Base-by-base conservation (phyloP, 2,329 filamentous ascomycete genomes). In the Epichloe sibirici region DNA sequence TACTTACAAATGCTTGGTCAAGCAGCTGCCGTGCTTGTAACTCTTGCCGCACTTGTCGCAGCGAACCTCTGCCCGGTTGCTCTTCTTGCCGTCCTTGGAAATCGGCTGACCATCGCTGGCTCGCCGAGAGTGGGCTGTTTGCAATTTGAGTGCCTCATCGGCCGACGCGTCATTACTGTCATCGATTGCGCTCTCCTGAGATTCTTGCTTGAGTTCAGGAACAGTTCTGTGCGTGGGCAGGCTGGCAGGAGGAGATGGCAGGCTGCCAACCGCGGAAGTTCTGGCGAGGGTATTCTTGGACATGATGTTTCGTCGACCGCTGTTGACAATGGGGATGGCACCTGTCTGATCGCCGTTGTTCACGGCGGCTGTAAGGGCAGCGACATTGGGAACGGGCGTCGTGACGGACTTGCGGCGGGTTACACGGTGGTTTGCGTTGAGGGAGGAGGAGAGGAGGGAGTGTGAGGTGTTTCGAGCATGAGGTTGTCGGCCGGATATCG, bases 11-110 rank as follows among this genome's bases (percentile, higher is more conserved):
- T 98, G 93, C 82, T 97, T 98, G 70, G 88, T 94, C 78, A 98
- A 83, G 83, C 93, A 98, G 77, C 93, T 97, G 83, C 90, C 95
- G 80, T 98, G 93, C 83, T 98, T 98, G 82, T 98, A 98, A 74
- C 90, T 90, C 80, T 98, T 98, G 71, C 91, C 91, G 77, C 93
- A 98, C 73, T 90, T 91, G 68, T 95, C 89, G 76, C 93, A 98
- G 71, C 87, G 89, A 67, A 98, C 82, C 70, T 97, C 91, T 65
- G 84, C 82, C 65, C 83, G 81, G 73, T 82, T 86, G 70, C 81
- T 79, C 73, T 89, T 90, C 74, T 90, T 90, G 63, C 91, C 87
- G 61, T 86, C 84, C 71, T 93, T 94, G 63, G 78, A 74, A 57
- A 91, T 76, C 61, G 86, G 83, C 60, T 91, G 88, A 57, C 90